These are phyloP conservation scores for Apiotrichum montevideense DNA, from an alignment of 1,284 basidiomycete species.

Conservation along the genomic window DNA sequence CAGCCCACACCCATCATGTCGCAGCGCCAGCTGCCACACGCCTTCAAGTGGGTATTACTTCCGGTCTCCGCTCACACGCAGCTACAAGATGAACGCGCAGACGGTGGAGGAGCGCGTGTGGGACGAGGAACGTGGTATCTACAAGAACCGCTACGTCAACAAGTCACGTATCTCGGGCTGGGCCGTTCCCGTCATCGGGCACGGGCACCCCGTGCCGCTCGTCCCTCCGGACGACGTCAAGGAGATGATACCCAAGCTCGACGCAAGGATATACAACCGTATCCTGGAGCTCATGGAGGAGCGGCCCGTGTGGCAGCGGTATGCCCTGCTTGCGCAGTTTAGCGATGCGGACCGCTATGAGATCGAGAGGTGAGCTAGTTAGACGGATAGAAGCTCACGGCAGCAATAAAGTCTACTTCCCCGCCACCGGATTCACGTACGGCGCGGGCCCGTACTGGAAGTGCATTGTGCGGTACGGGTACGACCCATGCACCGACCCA, in stretches of 20 bases:
- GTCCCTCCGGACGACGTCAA: slow-evolving; percentile 54
- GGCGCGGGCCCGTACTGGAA: slow-evolving; percentile 92
- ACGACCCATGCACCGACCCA: slow-evolving; percentile 73
- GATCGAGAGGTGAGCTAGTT: slow-evolving; percentile 10
- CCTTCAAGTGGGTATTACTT: slow-evolving; percentile 21
- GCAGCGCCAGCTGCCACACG: slow-evolving; percentile 24
- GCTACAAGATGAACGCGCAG: slow-evolving; percentile 22
- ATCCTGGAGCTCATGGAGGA: slow-evolving; percentile 48
- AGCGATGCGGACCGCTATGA: slow-evolving; percentile 49
- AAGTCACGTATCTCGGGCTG: slow-evolving; percentile 22
- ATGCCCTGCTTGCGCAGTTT: slow-evolving; percentile 77
- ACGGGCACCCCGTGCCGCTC: slow-evolving; percentile 52
- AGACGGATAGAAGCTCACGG: not conserved
- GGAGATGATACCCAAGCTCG: slow-evolving; percentile 50
- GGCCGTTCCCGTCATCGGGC: slow-evolving; percentile 23
- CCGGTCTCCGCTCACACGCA: slow-evolving; percentile 5
- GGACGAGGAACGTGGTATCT: slow-evolving; percentile 29
- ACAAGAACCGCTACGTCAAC: slow-evolving; percentile 30
- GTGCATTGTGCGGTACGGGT: slow-evolving; percentile 75
- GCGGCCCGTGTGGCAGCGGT: slow-evolving; percentile 82
- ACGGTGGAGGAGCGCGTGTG: slow-evolving; percentile 26
- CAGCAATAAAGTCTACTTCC: slow-evolving; percentile 50
- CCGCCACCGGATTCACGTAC: slow-evolving; percentile 66
- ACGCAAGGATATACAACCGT: slow-evolving; percentile 49
- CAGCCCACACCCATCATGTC: slow-evolving; percentile 37